Base-by-base conservation (phyloP, 2,329 filamentous ascomycete species). In the Verruconis gallopava region DNA sequence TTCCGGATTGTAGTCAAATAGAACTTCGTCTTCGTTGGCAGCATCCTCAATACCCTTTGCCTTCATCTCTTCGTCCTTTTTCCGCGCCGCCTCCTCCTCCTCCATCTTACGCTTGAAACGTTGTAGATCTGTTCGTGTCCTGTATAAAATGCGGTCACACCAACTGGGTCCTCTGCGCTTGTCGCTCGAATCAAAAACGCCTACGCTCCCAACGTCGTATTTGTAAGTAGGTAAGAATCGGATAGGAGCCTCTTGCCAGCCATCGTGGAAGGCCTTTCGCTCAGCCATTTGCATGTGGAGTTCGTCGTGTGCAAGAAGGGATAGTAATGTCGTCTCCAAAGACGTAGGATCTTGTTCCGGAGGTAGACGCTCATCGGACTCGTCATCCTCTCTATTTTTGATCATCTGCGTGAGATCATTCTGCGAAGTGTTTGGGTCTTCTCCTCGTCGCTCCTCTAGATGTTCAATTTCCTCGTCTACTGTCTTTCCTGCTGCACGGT, bases 181-280 rank as follows among this genome's bases (percentile, higher is more conserved):
- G 56, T 96, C 91, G 50, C 88, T 94, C 0, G 88, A 85, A 62
- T 98, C 93, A 56, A 95, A 98, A 21, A 86, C 73, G 2, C 84
- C 84, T 21, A 94, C 76, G 21, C 82, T 93, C n/a, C 91, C 91
- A 20, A 94, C 71, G 53, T 98, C 93, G 51, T 98, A 98, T 59
- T 98, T 98, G 62, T 98, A 98, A 0, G 91, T 93, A 2, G 91
- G 91, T 13, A 96, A 59, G 54, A 98, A 98, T 1, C 75, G 75
- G 43, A 98, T 88, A 1, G 77, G 70, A 0, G 88, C 91, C 66
- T 98, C 91, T 39, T 73, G 72, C 88, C 91, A 98, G 1, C 88
- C 89, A 47, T 94, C 84, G 46, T 93, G 76, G 47, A 98, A 93
- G 0, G 79, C 77, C 55, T 82, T 91, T n/a, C 76, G 73, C 30